A percentile compares a stretch with the other conserved stretches of the same genome.
phyloP scores from a whole-genome alignment of 179 eudicot genomes.

The Sideroxylon spinosum region DNA sequence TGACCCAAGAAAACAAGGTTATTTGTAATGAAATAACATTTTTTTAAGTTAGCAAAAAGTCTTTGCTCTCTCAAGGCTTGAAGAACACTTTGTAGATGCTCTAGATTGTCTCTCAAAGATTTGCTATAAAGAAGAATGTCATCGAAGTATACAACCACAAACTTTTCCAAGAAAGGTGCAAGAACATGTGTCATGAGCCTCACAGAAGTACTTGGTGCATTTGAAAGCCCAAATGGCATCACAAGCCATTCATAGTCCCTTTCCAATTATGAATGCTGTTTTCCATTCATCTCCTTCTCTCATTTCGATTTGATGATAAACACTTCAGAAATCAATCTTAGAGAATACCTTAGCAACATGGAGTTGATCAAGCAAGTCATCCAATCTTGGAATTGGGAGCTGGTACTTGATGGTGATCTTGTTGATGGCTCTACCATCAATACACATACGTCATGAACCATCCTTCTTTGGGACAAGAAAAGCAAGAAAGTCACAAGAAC shows the following conservation, averaged over 20 bases:
- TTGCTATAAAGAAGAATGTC: slow-evolving; percentile 1
- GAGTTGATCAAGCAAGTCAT: background rate
- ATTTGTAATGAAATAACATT: background rate
- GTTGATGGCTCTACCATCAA: slow-evolving; percentile 12
- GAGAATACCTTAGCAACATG: background rate
- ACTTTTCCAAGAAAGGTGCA: background rate
- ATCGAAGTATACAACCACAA: slow-evolving; percentile 8
- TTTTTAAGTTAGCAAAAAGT: background rate
- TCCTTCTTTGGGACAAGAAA: background rate
- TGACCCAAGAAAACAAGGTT: slow-evolving; percentile 3
- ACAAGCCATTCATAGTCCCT: slow-evolving; percentile 5
- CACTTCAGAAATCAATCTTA: slow-evolving; percentile 6
- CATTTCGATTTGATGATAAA: background rate
- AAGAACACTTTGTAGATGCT: background rate
- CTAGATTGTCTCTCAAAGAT: background rate
- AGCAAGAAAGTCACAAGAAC: background rate
- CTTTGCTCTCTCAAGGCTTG: background rate
- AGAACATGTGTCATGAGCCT: background rate
- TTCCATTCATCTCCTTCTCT: background rate
- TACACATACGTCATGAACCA: slow-evolving; percentile 1
- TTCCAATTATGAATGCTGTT: background rate
- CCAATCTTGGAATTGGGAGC: background rate
- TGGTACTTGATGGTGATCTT: slow-evolving; percentile 9
- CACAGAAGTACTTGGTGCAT: slow-evolving; percentile 9
- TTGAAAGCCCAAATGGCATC: slow-evolving; percentile 8